These are phyloP conservation scores for Claviceps quebecensis DNA, from an alignment of 2,329 filamentous ascomycete genomes.

Conservation along the genomic window DNA sequence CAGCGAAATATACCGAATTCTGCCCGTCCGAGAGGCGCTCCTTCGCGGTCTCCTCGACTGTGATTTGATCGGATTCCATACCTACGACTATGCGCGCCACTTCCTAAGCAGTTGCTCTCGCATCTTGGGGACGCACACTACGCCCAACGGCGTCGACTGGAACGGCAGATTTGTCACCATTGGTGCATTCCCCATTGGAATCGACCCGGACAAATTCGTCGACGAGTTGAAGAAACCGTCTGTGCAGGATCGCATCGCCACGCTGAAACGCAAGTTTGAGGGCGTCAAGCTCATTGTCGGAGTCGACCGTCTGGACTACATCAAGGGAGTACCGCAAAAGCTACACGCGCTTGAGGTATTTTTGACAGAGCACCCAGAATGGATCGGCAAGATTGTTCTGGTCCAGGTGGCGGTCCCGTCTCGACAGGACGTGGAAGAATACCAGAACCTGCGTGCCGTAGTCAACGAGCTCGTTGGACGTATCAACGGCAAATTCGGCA, in stretches of 20 bases:
- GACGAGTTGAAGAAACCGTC: conserved; percentile 75
- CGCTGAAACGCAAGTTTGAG: conserved; percentile 79
- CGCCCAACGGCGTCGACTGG: conserved; percentile 86
- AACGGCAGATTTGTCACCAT: conserved; percentile 79
- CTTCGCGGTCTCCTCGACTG: conserved; percentile 80
- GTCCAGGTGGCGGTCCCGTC: conserved; percentile 94
- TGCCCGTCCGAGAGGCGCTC: conserved; percentile 82
- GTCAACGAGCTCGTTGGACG: conserved; percentile 94
- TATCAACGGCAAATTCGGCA: conserved; percentile 95
- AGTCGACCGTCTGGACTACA: conserved; percentile 93
- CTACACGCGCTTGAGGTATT: conserved; percentile 94
- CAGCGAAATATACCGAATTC: conserved; percentile 90
- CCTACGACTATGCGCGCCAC: conserved; percentile 96
- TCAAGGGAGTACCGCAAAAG: conserved; percentile 97
- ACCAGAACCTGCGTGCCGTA: conserved; percentile 87
- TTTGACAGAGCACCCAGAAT: conserved; percentile 90
- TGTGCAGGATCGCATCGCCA: conserved; percentile 75
- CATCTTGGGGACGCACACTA: conserved; percentile 67
- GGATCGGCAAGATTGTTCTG: conserved; percentile 93
- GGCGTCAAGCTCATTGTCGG: conserved; percentile 94
- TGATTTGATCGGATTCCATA: conserved; percentile 95
- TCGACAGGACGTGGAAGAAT: conserved; percentile 91
- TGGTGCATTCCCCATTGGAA: conserved; percentile 93
- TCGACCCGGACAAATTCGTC: conserved; percentile 92
- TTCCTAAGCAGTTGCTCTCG: conserved; percentile 95